These are phyloP conservation scores for Entomortierella chlamydospora DNA, from an alignment of 192 early-diverging fungal genomes.

Conservation along the genomic window DNA sequence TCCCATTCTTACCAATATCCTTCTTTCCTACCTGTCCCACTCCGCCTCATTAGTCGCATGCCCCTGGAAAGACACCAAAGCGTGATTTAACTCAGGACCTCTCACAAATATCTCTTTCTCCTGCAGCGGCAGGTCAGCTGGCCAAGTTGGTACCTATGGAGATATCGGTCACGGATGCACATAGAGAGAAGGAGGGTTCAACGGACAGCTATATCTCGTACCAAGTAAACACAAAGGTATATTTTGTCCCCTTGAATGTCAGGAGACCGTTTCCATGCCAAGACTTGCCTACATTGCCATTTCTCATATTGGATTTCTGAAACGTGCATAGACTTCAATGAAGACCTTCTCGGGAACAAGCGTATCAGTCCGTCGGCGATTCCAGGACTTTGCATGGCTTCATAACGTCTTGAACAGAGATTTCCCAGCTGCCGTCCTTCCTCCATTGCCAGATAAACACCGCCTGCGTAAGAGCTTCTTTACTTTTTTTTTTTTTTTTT, in stretches of 20 bases:
- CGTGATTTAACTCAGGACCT: constrained; percentile 16
- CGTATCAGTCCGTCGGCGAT: constrained; percentile 85
- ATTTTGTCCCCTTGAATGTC: not conserved
- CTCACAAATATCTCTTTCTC: constrained; percentile 31
- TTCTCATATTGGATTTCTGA: not conserved
- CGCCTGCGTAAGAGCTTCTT: constrained; percentile 73
- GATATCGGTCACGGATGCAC: constrained; percentile 80
- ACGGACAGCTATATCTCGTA: constrained; percentile 85
- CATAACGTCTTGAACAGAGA: constrained; percentile 78
- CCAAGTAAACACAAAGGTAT: constrained; percentile 81
- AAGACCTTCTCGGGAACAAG: constrained; percentile 63
- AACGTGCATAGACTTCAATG: constrained; percentile 65
- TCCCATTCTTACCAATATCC: not conserved
- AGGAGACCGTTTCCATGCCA: not conserved
- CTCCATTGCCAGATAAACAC: constrained; percentile 93
- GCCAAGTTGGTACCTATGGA: constrained; percentile 57
- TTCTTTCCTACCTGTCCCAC: not conserved
- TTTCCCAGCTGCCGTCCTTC: constrained; percentile 85
- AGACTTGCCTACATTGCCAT: constrained; percentile 42
- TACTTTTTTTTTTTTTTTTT: not conserved
- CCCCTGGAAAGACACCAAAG: constrained; percentile 43
- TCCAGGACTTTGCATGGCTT: constrained; percentile 95
- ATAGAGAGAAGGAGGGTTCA: constrained; percentile 92
- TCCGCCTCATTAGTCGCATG: constrained; percentile 25
- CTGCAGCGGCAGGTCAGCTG: constrained; percentile 22